Conservation (phyloP, 768 basidiomycete species). For the Kondoa malvinella region DNA sequence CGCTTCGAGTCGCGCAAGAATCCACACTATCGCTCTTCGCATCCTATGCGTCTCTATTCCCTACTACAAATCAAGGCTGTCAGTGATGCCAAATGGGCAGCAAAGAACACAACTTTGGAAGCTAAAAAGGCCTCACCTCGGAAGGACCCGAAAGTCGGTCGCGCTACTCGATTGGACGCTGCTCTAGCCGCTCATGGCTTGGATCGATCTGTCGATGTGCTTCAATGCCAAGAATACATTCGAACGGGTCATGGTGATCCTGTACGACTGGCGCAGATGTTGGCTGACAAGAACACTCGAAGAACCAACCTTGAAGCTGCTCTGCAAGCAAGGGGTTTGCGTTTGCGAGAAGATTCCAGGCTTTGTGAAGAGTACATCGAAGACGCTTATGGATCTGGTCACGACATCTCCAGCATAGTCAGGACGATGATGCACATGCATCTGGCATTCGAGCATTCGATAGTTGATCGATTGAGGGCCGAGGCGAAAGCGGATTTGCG, state of each 20-base stretch:
- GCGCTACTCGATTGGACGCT: neutral
- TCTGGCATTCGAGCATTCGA: neutral
- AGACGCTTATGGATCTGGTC: neutral
- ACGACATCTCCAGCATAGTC: neutral
- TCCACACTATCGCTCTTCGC: neutral
- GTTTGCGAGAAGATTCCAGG: neutral
- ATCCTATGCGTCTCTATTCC: neutral
- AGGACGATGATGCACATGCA: neutral
- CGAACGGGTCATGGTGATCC: neutral
- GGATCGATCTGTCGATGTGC: neutral
- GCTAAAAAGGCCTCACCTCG: neutral
- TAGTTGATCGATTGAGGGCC: neutral
- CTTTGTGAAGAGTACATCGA: neutral
- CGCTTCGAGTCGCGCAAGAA: neutral
- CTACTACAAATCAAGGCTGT: neutral
- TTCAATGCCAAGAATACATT: neutral
- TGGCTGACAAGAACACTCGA: neutral
- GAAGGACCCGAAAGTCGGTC: neutral
- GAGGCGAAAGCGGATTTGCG: neutral
- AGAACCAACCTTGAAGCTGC: neutral
- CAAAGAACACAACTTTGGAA: neutral
- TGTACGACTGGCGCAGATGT: neutral
- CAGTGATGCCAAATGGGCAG: neutral
- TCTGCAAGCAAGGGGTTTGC: neutral
- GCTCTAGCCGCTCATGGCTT: neutral